These are phyloP conservation scores for Avicennia marina DNA, from an alignment of 257 asterid genomes.

Conservation along the genomic window DNA sequence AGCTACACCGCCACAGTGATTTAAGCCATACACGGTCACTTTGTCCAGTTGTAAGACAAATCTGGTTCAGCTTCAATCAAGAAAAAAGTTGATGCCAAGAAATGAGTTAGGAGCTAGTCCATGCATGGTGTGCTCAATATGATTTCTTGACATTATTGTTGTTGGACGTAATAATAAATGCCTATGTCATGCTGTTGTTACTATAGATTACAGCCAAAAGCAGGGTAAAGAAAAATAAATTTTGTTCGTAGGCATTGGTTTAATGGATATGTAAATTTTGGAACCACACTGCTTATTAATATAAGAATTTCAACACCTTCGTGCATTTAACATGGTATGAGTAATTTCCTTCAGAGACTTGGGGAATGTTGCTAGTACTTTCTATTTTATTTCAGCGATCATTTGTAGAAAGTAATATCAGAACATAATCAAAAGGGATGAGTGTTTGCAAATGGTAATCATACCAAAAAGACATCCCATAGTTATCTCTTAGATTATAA, in stretches of 20 bases:
- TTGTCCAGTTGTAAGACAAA: conserved; percentile 2
- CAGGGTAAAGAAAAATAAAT: too few relatives aligned
- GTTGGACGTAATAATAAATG: neutral
- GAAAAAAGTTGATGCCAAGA: neutral
- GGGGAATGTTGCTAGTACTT: too few relatives aligned
- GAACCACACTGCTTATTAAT: neutral
- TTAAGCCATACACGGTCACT: neutral
- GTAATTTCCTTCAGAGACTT: too few relatives aligned
- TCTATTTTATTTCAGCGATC: too few relatives aligned
- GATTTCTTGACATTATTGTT: neutral
- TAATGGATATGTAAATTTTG: conserved; percentile 2
- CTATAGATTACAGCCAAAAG: too few relatives aligned
- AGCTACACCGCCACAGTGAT: neutral
- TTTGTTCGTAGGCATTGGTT: neutral
- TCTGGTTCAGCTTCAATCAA: conserved; percentile 10
- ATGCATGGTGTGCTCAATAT: neutral
- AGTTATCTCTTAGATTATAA: too few relatives aligned
- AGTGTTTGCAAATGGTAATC: too few relatives aligned
- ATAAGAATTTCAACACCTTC: neutral
- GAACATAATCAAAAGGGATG: too few relatives aligned
- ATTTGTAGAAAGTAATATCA: too few relatives aligned
- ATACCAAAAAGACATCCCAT: too few relatives aligned
- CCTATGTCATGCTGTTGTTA: too few relatives aligned
- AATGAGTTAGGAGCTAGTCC: neutral
- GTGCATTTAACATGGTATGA: too few relatives aligned